Evolutionary conservation across 2,329 filamentous ascomycete species (phyloP).

Genomic region (Xylariales sp.): DNA sequence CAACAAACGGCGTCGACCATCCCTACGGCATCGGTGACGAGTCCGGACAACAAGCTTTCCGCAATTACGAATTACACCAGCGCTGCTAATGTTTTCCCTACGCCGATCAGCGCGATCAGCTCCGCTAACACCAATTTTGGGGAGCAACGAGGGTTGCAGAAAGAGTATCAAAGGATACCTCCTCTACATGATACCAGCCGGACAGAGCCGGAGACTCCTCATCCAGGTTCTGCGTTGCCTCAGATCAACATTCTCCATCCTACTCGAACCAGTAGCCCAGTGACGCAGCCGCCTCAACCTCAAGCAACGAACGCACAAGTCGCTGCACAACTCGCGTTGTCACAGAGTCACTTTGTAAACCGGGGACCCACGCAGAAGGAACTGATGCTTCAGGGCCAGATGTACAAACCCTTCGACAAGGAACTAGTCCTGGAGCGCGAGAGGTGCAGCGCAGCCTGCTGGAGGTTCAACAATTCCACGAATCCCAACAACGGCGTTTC

Average conservation of each 20-base stretch:
- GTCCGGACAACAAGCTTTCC: slow-evolving; percentile 59
- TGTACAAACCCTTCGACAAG: slow-evolving; percentile 75
- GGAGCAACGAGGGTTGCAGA: slow-evolving; percentile 34
- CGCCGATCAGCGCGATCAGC: slow-evolving; percentile 54
- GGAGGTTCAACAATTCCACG: slow-evolving; percentile 79
- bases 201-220: slow-evolving; percentile 50
- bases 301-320: slow-evolving; percentile 44
- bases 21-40: slow-evolving; percentile 52
- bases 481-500: slow-evolving; percentile 71
- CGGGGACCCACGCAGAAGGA: slow-evolving; percentile 68
- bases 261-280: slow-evolving; percentile 44
- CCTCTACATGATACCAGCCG: slow-evolving; percentile 56
- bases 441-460: slow-evolving; percentile 74
- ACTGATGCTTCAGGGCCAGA: slow-evolving; percentile 77
- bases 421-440: slow-evolving; percentile 81
- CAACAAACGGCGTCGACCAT: slow-evolving; percentile 55
- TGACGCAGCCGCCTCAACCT: slow-evolving; percentile 15
- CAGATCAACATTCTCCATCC: slow-evolving; percentile 54
- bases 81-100: slow-evolving; percentile 53
- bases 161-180: slow-evolving; percentile 56
- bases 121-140: slow-evolving; percentile 27
- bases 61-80: slow-evolving; percentile 46
- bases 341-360: slow-evolving; percentile 44
- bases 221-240: slow-evolving; percentile 46
- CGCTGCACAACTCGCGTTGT: slow-evolving; percentile 55